Percentiles rank a stretch among this genome's conserved stretches.
Conservation (phyloP, 2,329 filamentous ascomycete species). For the Chlorencoelia australis region DNA sequence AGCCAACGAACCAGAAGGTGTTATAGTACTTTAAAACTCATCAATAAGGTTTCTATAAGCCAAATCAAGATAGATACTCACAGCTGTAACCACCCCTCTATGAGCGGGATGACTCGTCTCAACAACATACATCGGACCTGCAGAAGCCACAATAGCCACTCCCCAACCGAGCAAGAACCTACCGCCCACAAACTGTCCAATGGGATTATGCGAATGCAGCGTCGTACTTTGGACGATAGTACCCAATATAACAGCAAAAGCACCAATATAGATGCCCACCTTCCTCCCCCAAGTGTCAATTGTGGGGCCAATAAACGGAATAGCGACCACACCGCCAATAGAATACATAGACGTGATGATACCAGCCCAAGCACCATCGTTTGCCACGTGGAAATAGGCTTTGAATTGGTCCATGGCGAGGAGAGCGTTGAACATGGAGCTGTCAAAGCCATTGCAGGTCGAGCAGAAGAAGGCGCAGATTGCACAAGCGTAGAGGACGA, state of each 20-base stretch:
- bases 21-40: constrained; percentile 15
- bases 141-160: constrained; percentile 34
- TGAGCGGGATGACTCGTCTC: constrained; percentile 36
- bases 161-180: constrained; percentile 51
- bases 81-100: constrained; percentile 31
- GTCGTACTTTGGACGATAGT: constrained; percentile 33
- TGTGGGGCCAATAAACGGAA: constrained; percentile 36
- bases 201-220: constrained; percentile 20
- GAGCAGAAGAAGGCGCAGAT: constrained; percentile 38
- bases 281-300: constrained; percentile 38
- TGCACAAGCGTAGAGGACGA: constrained; percentile 35
- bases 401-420: constrained; percentile 33
- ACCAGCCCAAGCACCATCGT: constrained; percentile 37
- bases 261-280: constrained; percentile 36
- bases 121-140: constrained; percentile 36
- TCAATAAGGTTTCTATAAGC: not conserved
- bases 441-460: constrained; percentile 41
- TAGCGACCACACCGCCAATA: constrained; percentile 37
- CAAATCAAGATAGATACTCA: not conserved
- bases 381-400: constrained; percentile 29
- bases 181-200: constrained; percentile 39
- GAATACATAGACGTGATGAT: constrained; percentile 41
- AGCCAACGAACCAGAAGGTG: constrained; percentile 34
- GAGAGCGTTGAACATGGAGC: constrained; percentile 37
- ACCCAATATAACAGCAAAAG: constrained; percentile 33